These are phyloP conservation scores for Penicillium flavigenum DNA, from an alignment of 495 filamentous ascomycete species.

Conservation along the genomic window DNA sequence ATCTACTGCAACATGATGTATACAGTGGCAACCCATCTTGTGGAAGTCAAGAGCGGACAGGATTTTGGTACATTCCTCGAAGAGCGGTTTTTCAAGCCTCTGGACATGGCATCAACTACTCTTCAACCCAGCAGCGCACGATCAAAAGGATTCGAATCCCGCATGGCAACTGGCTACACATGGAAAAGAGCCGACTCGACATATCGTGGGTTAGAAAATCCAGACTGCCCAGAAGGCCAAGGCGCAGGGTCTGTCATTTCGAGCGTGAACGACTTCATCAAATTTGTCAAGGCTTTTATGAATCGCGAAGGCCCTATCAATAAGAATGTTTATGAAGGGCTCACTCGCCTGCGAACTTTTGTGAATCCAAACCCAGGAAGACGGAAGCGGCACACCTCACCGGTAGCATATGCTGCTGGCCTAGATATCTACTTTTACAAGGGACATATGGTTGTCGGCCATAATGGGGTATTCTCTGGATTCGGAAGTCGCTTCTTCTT, in stretches of 20 bases:
- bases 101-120: constrained; percentile 34
- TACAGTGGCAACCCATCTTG: constrained; percentile 38
- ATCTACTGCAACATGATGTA: constrained; percentile 55
- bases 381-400: constrained; percentile 15
- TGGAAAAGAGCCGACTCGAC: constrained; percentile 2
- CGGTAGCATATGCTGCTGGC: constrained; percentile 20
- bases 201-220: constrained; percentile 13
- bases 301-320: constrained; percentile 20
- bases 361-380: constrained; percentile 11
- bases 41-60: constrained; percentile 42
- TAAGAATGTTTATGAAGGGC: constrained; percentile 18
- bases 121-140: constrained; percentile 32
- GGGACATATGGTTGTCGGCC: constrained; percentile 21
- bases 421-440: constrained; percentile 22
- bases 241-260: constrained; percentile 49
- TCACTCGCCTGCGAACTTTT: constrained; percentile 13
- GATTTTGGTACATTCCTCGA: constrained; percentile 40
- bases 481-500: constrained; percentile 20
- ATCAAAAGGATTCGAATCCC: constrained; percentile 29
- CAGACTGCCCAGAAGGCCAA: constrained; percentile 26
- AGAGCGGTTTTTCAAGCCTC: constrained; percentile 41
- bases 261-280: constrained; percentile 46
- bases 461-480: constrained; percentile 19
- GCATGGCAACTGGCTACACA: constrained; percentile 33
- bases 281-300: constrained; percentile 38